Conservation (phyloP, 2,329 filamentous ascomycete genomes). For the Leptodontidium sp. region DNA sequence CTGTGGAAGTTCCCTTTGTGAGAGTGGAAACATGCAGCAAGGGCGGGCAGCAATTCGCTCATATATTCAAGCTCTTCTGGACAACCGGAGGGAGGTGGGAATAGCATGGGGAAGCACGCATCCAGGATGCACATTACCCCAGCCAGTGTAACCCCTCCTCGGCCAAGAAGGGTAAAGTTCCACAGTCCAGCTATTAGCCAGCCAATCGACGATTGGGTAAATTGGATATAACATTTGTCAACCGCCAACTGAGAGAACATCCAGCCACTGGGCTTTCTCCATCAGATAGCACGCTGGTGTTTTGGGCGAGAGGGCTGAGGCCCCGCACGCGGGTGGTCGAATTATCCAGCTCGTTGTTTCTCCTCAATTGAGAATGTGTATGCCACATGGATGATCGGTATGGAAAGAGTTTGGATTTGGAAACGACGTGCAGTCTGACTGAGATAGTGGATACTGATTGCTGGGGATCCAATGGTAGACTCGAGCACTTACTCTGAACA, state of each 20-base stretch:
- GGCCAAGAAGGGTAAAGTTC: conserved; percentile 11
- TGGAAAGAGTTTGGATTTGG: not conserved
- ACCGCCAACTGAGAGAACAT: conserved; percentile 16
- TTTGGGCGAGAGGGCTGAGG: conserved; percentile 14
- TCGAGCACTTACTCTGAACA: not conserved
- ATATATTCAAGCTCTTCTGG: conserved; percentile 14
- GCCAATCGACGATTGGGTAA: conserved; percentile 15
- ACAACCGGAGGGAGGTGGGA: not conserved
- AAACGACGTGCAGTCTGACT: conserved; percentile 11
- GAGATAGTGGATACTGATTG: not conserved
- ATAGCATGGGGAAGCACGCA: not conserved
- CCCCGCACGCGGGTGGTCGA: conserved; percentile 13
- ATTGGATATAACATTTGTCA: not conserved
- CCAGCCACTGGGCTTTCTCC: conserved; percentile 19
- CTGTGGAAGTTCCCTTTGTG: not conserved
- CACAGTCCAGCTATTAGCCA: conserved; percentile 1
- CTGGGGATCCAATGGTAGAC: not conserved
- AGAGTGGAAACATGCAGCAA: not conserved
- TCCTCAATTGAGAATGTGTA: not conserved
- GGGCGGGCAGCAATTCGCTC: not conserved
- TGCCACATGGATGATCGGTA: not conserved
- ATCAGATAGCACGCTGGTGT: not conserved
- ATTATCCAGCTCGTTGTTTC: not conserved
- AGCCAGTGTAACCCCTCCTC: not conserved
- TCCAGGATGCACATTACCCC: conserved; percentile 12